Base-by-base conservation (phyloP, 495 filamentous ascomycete genomes). In the Neurospora sp. region DNA sequence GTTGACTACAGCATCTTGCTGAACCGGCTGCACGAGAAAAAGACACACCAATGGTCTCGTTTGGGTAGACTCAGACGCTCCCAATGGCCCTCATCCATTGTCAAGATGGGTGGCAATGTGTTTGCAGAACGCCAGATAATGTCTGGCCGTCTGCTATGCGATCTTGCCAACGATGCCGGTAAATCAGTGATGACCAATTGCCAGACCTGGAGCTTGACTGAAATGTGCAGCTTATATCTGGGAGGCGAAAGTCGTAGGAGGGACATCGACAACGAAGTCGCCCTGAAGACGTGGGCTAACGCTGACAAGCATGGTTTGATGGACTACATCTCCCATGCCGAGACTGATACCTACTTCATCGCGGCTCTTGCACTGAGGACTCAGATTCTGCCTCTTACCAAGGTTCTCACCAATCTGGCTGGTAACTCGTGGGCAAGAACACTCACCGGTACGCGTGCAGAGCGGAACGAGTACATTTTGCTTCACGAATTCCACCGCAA, bases 401-500 rank as follows among this genome's bases (percentile, higher is more conserved):
- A 97, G 80, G 92, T 97, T 46, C 87, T 99, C 73, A 99, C 96
- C 20, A 98, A 99, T 78, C 87, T 98, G 78, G 96, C 96, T 48
- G 96, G 96, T 74, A 99, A 99, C 81, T 98, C 96, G 12, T 99
- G 96, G 96, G 96, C 95, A 71, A 89, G 96, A 79, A 99, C 96
- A 1, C 84, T 99, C 16, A 97, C 92, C 69, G 96, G 96, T 77
- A 99, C 96, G 16, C 91, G 96, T 75, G 96, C 96, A 3, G 96
- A 99, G 82, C 93, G 96, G 11, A 99, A 99, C 81, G 96, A 99
- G 84, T 99, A 98, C 86, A 99, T 99, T 92, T 78, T 99, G 73
- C 89, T 99, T 1, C 96, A 99, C 78, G 94, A 97, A 79, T 99
- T 99, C 80, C 88, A 97, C 80, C 88, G 90, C 40, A 97, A 97